Base-by-base conservation (phyloP, 495 filamentous ascomycete species). In the Glarea lozoyensis region DNA sequence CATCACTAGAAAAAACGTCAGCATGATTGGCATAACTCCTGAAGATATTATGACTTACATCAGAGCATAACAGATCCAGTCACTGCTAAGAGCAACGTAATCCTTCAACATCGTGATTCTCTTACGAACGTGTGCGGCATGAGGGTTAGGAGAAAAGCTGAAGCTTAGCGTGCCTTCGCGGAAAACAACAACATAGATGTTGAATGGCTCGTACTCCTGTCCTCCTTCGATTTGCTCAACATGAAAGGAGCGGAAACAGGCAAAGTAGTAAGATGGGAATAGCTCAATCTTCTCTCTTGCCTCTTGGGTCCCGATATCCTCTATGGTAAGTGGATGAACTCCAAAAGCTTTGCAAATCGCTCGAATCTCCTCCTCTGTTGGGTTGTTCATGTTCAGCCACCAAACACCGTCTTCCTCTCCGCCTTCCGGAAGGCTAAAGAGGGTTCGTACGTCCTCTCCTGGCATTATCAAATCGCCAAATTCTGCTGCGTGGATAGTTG, bases 31-130 rank as follows among this genome's bases (percentile, higher is more conserved):
- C 18, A 42, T 3, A 40, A 27, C 2, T 16, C 19, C 1, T 30
- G 10, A 10, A 31, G 25, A 25, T 49, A 25, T 23, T 10, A 31
- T 19, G 22, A 67, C 82, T 75, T 68, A 88, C 83, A 98, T 98
- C 65, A 98, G 77, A 23, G 92, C 92, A 56, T 98, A 98, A 65
- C 93, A 98, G 47, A 98, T 90, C 92, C 92, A 98, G 60, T 98
- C 92, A 49, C 86, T 87, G 45, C 85, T 90, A 25, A 98, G 69
- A 12, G 85, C 78, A 45, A 96, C 83, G 56, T 94, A 95, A 54
- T 97, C 92, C 53, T 93, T 86, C 46, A 98, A 69, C 59, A 84
- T 84, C 2, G 86, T 82, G 55, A 98, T 95, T 59, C 92, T 76
- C 69, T 86, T 86, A 40, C 93, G 79, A 33, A 97, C 92, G 53